Base-by-base conservation (phyloP, 495 filamentous ascomycete genomes). In the Ramalina peruviana region DNA sequence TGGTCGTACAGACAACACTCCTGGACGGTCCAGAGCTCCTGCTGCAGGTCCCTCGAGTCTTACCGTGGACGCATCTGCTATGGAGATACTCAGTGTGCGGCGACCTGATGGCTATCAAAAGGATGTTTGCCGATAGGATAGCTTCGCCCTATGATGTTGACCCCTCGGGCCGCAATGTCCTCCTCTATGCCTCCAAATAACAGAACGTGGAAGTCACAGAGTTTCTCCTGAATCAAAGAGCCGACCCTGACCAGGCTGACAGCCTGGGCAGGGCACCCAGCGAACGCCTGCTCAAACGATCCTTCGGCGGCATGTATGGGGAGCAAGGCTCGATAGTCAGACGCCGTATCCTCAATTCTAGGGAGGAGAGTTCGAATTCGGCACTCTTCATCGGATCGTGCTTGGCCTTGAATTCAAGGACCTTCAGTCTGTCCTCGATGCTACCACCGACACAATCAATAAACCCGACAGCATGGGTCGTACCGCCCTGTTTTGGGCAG, bases 101-200 rank as follows among this genome's bases (percentile, higher is more conserved):
- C 36, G 49, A 58, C 36, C 5, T 58, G 11, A 0, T 20, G 20
- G 52, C 44, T 6, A 46, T 58, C 25, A 52, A 55, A 27, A 48
- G 36, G n/a, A 45, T 65, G 16, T 54, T 64, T 7, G 36, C 58
- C 1, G 45, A 55, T n/a, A 46, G 54, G 15, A 50, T 49, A 9
- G 56, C 65, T 9, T 58, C 61, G 16, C 48, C 58, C 3, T 36
- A 53, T 15, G 60, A 56, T 49, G 27, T 65, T 11, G 53, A 54
- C 43, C 25, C 45, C 1, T 25, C 20, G 4, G 55, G 49, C 3
- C 23, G 21, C 19, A 52, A 38, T 10, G 49, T 49, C 2, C 36
- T 54, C 6, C 27, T 33, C 3, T 50, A 54, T 39, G 49, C 49
- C 15, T 13, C 40, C 7, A 20, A 13, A 20, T 48, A 54, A 5